Evolutionary conservation across 164 flowering plant genomes (phyloP), one percentile per base, ranked within the genome.

Genomic region (Vitis riparia): DNA sequence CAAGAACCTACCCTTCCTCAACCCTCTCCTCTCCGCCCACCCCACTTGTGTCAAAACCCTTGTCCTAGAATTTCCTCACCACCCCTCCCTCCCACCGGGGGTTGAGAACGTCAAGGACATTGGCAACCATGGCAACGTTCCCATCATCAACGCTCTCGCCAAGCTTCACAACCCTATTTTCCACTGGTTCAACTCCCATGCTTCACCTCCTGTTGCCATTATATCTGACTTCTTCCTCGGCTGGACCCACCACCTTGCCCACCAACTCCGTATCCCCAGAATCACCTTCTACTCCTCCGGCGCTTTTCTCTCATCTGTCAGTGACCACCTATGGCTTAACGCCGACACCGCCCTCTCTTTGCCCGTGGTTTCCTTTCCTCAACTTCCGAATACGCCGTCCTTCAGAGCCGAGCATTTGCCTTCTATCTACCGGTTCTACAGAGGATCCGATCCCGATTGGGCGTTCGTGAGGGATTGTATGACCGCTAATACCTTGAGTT

Each of bases 221-320:
- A 1, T 88, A 57, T 85, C 89, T 8, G 91, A 86, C 52, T 71
- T 85, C 77, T 85, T 85, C 76, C 85, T 84, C n/a, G 90, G 90
- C 0, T 84, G 87, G 88, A 84, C 88, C 11, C 64, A 58, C 2
- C 63, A 29, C 23, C 73, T 84, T 2, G 86, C 86, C n/a, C 2
- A 23, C 29, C 37, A 71, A 1, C 68, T 86, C 10, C 60, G 73
- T 11, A 68, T 87, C 27, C 87, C 83, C 23, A 71, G 85, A 13
- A 64, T 87, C 50, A 68, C 58, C 6, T 87, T 87, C 69, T 83
- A 53, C 78, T 65, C 81, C 5, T 55, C 76, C 51, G 74, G 78
- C 8, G 69, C 83, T 0, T 67, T 81, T 51, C 12, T 61, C 0
- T 12, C 57, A 15, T 16, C 72, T 2, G 62, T 80, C 5, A 0